Conservation (phyloP, 345 rosid species). For the Salix koriyanagi region DNA sequence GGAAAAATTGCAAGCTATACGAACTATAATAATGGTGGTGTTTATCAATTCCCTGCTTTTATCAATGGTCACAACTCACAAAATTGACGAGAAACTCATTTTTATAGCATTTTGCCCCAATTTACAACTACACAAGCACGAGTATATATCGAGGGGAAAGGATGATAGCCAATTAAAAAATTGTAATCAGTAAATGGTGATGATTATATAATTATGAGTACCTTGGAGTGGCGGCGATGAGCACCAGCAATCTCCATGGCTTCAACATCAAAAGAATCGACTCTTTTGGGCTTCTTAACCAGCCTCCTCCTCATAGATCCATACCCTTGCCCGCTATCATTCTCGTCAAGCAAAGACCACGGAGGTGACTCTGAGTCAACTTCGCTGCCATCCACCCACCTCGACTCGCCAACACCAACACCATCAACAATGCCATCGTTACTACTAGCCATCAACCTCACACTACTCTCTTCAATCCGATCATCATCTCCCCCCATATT, state of each 20-base stretch:
- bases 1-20: neutral
- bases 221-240: constrained; percentile 56
- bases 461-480: constrained; percentile 66
- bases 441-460: constrained; percentile 30
- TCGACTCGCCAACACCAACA: constrained; percentile 35
- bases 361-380: constrained; percentile 63
- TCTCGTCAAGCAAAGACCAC: constrained; percentile 34
- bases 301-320: constrained; percentile 74
- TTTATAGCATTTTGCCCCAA: neutral
- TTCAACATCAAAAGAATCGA: constrained; percentile 88
- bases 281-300: constrained; percentile 64
- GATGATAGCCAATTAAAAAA: neutral
- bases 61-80: neutral
- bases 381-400: constrained; percentile 95
- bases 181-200: neutral
- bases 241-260: constrained; percentile 85
- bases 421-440: constrained; percentile 38
- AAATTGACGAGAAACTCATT: neutral
- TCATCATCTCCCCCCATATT: constrained; percentile 56
- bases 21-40: neutral
- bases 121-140: neutral
- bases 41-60: neutral
- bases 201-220: constrained; percentile 6
- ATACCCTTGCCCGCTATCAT: constrained; percentile 38
- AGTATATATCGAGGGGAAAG: neutral